Base-by-base conservation (phyloP, 192 early-diverging fungal species). In the Backusella sp. region DNA sequence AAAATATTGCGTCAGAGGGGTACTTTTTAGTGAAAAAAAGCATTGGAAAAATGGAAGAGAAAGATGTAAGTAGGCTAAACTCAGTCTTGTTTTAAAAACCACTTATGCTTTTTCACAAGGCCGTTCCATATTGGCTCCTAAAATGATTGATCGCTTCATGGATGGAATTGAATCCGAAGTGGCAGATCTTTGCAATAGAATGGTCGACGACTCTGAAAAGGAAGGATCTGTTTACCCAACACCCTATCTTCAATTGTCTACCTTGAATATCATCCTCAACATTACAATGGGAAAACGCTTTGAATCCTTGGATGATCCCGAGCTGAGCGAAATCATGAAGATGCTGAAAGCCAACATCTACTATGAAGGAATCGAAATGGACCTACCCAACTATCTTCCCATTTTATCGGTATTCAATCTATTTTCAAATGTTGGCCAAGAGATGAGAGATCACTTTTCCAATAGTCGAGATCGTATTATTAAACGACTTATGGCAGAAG, bases 1-100 rank as follows among this genome's bases (percentile, higher is more conserved):
- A 44, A 34, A 28, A 28, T 14, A 30, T 36, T 8, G 35, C 12
- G 9, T 19, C 26, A 68, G 66, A 68, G 66, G 66, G 5, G 35
- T 68, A 35, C 32, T 36, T 35, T 68, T 68, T 36, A 68, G 66
- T 30, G 32, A 68, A 30, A 36, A 36, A 68, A 68, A 68, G 17
- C 30, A 68, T 35, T 30, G 30, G 66, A 68, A 68, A 68, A 15
- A 36, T 36, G 35, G 32, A 30, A 30, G 66, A 32, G 23, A 30
- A 68, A 36, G 30, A 8, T 30, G 66, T 68, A 68, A 35, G 30
- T 32, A 68, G 4, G 4, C 17, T 6, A 49, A 49, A 49, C 0
- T 6, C n/a, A 6, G 46, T n/a, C 6, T 21, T n/a, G n/a, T 49
- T 66, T 30, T 26, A 66, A 66, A 66, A 30, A 15, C 6, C 6